Conservation (phyloP, 2,329 filamentous ascomycete species). For the Penicillium sp. region DNA sequence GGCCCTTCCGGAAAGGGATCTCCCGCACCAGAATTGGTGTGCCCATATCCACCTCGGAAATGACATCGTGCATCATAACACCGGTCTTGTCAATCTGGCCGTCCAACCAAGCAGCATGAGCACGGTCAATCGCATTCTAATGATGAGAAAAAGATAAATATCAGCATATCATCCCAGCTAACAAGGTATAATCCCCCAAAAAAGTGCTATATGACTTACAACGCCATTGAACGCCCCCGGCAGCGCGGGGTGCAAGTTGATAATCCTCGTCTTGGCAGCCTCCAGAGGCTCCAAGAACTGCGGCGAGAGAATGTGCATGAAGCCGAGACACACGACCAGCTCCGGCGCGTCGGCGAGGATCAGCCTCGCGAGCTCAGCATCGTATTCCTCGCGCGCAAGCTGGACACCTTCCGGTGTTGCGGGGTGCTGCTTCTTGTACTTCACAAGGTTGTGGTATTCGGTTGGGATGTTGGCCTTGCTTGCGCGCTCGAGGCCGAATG, state of each 20-base stretch:
- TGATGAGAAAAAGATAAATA: neutral
- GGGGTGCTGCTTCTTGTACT: conserved; percentile 68
- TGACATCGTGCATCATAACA: conserved; percentile 87
- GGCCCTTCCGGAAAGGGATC: conserved; percentile 60
- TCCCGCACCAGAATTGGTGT: conserved; percentile 68
- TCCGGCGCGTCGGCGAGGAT: conserved; percentile 66
- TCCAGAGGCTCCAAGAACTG: conserved; percentile 69
- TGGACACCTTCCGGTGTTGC: conserved; percentile 50
- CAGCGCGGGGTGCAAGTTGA: conserved; percentile 78
- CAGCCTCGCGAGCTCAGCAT: conserved; percentile 68
- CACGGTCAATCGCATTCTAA: conserved; percentile 69
- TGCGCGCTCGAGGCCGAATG: conserved; percentile 64
- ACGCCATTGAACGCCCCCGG: conserved; percentile 74
- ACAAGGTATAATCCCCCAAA: neutral
- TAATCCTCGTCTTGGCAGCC: conserved; percentile 62
- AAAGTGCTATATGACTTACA: conserved; percentile 29
- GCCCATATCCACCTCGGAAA: conserved; percentile 75
- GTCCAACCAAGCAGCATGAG: conserved; percentile 69
- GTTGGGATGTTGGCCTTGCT: conserved; percentile 63
- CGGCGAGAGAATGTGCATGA: conserved; percentile 78
- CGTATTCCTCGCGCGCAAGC: conserved; percentile 64
- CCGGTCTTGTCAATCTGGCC: conserved; percentile 68
- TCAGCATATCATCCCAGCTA: neutral
- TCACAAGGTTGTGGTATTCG: conserved; percentile 77
- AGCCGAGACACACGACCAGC: conserved; percentile 77